Percentiles rank a stretch among this genome's conserved stretches.
These are phyloP conservation scores for Castanopsis chinensis DNA, from an alignment of 306 rosid genomes.

Conservation along the genomic window DNA sequence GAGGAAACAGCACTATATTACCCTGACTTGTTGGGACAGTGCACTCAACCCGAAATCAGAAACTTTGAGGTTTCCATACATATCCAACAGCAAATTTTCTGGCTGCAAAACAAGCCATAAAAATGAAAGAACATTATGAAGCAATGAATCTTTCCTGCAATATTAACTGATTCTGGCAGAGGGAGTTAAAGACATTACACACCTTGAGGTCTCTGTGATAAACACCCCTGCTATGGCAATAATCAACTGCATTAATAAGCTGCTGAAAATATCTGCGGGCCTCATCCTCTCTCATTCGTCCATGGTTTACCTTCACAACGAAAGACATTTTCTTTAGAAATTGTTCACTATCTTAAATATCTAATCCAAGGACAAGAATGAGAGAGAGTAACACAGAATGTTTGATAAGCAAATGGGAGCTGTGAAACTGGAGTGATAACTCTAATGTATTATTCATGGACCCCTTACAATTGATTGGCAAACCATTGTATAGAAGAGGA, in stretches of 20 bases:
- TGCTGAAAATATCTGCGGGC: conserved; percentile 96
- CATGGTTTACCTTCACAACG: conserved; percentile 77
- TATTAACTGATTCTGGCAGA: not conserved
- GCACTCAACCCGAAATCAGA: conserved; percentile 99
- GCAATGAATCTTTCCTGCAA: not conserved
- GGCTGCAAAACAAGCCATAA: conserved; percentile 62
- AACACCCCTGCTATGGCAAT: conserved; percentile 99
- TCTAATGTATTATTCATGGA: conserved; percentile 5
- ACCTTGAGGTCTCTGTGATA: conserved; percentile 96
- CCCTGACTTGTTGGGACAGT: conserved; percentile 92
- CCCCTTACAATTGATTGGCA: conserved; percentile 8
- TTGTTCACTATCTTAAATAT: conserved; percentile 8
- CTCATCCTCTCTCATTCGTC: conserved; percentile 87
- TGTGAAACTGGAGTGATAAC: not conserved
- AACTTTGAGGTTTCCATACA: conserved; percentile 82
- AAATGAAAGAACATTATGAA: conserved; percentile 4
- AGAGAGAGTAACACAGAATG: conserved; percentile 1
- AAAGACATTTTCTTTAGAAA: conserved; percentile 14
- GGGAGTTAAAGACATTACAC: conserved; percentile 11
- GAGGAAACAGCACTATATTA: conserved; percentile 33
- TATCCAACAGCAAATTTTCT: conserved; percentile 86
- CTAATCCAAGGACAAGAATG: conserved; percentile 11
- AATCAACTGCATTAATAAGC: conserved; percentile 94
- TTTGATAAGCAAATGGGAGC: not conserved
- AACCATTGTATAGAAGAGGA: not conserved